phyloP scores from a whole-genome alignment of 441 rosid species.

The Adansonia madagascariensis region DNA sequence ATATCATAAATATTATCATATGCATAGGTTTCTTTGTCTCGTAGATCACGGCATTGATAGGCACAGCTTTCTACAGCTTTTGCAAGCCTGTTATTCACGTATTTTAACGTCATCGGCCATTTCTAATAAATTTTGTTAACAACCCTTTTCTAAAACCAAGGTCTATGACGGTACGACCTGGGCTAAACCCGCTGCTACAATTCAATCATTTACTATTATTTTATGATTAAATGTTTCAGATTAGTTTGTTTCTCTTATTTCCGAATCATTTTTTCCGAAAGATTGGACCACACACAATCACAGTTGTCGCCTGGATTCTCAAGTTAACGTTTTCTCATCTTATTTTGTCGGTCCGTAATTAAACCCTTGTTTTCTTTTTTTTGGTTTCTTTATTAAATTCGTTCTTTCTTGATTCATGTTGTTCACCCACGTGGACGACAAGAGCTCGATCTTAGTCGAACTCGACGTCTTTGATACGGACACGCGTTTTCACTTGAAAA shows the following conservation, averaged over 20 bases:
- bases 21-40: neutral
- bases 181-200: neutral
- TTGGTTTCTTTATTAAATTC: neutral
- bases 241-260: neutral
- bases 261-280: neutral
- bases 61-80: conserved; percentile 10
- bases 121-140: neutral
- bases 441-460: neutral
- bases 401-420: no score
- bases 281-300: neutral
- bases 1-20: neutral
- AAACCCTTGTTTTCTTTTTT: neutral
- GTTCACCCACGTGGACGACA: conserved; percentile 10
- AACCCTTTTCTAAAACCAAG: neutral
- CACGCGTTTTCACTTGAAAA: neutral
- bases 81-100: neutral
- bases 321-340: neutral
- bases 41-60: neutral
- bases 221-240: neutral
- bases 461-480: neutral
- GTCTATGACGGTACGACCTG: neutral
- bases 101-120: neutral
- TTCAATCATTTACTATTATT: neutral
- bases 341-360: neutral
- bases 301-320: neutral